Conservation (phyloP, 768 basidiomycete genomes). For the Mycena epipterygia region DNA sequence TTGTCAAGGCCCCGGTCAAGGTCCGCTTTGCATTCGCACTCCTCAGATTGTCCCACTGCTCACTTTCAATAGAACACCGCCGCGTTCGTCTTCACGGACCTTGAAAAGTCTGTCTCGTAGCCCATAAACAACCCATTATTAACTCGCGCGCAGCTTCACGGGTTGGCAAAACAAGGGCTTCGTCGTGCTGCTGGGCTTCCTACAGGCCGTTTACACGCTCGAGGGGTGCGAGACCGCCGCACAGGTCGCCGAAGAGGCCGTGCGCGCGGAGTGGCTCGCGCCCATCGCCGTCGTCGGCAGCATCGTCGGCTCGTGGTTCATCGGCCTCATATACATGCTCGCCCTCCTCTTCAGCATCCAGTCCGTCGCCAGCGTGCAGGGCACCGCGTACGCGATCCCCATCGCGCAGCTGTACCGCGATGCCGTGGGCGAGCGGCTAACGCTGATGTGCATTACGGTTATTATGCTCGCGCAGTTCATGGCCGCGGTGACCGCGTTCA, state of each 20-base stretch:
- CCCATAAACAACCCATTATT: background rate
- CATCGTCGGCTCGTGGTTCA: slow-evolving; percentile 69
- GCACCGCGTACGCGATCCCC: slow-evolving; percentile 67
- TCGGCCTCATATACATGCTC: slow-evolving; percentile 70
- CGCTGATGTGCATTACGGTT: slow-evolving; percentile 65
- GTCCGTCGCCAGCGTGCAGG: slow-evolving; percentile 62
- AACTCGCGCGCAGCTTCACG: slow-evolving; percentile 57
- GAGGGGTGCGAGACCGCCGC: slow-evolving; percentile 76
- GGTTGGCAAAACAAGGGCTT: slow-evolving; percentile 68
- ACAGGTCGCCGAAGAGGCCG: slow-evolving; percentile 73
- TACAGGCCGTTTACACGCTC: slow-evolving; percentile 71
- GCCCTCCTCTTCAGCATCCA: slow-evolving; percentile 71
- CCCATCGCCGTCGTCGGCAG: slow-evolving; percentile 69
- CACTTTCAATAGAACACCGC: slow-evolving; percentile 58
- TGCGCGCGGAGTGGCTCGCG: slow-evolving; percentile 67
- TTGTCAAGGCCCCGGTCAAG: slow-evolving; percentile 68
- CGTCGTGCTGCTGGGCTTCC: slow-evolving; percentile 70
- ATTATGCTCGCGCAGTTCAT: slow-evolving; percentile 65
- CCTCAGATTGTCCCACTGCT: background rate
- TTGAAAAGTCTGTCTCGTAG: slow-evolving; percentile 58
- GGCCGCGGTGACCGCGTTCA: slow-evolving; percentile 70
- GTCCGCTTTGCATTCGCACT: slow-evolving; percentile 47
- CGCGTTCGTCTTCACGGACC: slow-evolving; percentile 68
- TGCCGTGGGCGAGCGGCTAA: slow-evolving; percentile 61
- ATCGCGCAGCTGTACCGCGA: slow-evolving; percentile 72